Evolutionary conservation across 2,329 filamentous ascomycete genomes (phyloP).

Genomic region (Thyridium curvatum): DNA sequence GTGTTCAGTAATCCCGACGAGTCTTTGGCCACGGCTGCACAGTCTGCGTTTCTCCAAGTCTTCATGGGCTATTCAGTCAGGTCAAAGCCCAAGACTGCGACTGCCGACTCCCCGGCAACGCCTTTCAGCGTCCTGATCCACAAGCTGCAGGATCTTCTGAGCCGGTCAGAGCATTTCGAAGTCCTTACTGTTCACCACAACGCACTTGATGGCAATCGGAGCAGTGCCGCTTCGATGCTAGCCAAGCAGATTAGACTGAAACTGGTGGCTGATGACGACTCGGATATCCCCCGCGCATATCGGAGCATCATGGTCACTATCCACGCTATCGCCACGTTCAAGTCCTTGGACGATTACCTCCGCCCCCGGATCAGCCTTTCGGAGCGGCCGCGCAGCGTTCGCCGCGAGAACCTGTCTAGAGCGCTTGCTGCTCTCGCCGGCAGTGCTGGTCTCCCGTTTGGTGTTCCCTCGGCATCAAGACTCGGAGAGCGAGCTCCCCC

Average conservation of each 20-base stretch:
- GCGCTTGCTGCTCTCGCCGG: slow-evolving; percentile 71
- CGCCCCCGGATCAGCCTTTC: slow-evolving; percentile 80
- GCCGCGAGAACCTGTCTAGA: slow-evolving; percentile 57
- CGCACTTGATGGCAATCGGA: slow-evolving; percentile 81
- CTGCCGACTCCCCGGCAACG: slow-evolving; percentile 64
- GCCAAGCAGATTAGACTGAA: slow-evolving; percentile 91
- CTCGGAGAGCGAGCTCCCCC: slow-evolving; percentile 35
- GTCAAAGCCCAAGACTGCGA: slow-evolving; percentile 57
- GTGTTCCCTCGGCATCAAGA: slow-evolving; percentile 29
- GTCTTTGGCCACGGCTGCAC: slow-evolving; percentile 56
- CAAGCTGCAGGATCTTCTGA: slow-evolving; percentile 92
- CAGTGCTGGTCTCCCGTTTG: slow-evolving; percentile 55
- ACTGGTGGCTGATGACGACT: slow-evolving; percentile 82
- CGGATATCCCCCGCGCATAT: slow-evolving; percentile 81
- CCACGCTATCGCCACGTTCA: slow-evolving; percentile 96
- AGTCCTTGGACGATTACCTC: slow-evolving; percentile 91
- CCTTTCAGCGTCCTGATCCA: slow-evolving; percentile 87
- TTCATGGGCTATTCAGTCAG: slow-evolving; percentile 79
- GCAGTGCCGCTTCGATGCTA: slow-evolving; percentile 90
- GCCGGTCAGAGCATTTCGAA: slow-evolving; percentile 95
- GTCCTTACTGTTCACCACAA: slow-evolving; percentile 94
- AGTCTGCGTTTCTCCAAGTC: slow-evolving; percentile 79
- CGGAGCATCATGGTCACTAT: slow-evolving; percentile 97
- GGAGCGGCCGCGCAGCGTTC: slow-evolving; percentile 61
- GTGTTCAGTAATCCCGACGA: slow-evolving; percentile 71